These are phyloP conservation scores for Angomonas deanei DNA, from an alignment of 208 protist genomes.

Conservation along the genomic window DNA sequence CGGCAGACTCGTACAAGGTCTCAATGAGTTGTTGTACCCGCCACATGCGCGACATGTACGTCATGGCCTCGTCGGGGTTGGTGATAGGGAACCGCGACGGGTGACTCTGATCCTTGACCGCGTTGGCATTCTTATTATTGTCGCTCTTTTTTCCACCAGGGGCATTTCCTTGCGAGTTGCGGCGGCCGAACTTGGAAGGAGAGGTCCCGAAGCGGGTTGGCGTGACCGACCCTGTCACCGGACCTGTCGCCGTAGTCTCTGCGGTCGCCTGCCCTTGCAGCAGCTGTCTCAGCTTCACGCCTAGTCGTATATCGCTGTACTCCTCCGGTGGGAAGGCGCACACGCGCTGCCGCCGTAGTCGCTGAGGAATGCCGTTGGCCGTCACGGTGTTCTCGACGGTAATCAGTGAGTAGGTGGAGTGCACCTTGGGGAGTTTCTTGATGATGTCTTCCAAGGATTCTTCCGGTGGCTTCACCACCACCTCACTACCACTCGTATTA, in stretches of 20 bases:
- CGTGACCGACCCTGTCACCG: background rate
- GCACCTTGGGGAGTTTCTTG: background rate
- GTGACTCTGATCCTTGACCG: background rate
- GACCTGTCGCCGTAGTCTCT: background rate
- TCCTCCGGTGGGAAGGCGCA: background rate
- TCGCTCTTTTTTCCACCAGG: background rate
- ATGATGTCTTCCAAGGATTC: background rate
- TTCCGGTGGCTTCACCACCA: background rate
- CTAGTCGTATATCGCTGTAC: constrained; percentile 8
- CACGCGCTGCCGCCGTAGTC: background rate
- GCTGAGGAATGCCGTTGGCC: background rate
- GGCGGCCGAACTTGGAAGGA: background rate
- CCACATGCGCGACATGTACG: constrained; percentile 5
- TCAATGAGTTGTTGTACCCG: constrained; percentile 14
- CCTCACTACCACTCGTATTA: background rate
- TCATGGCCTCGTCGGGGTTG: constrained; percentile 4
- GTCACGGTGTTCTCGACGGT: background rate
- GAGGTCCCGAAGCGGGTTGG: background rate
- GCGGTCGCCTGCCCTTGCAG: background rate
- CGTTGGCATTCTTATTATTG: background rate
- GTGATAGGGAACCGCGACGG: constrained; percentile 10
- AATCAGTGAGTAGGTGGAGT: background rate
- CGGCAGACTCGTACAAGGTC: background rate
- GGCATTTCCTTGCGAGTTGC: background rate
- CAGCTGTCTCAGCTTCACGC: constrained; percentile 4